Conservation (phyloP, 495 filamentous ascomycete genomes). For the Lasiosphaeriaceae sp. region DNA sequence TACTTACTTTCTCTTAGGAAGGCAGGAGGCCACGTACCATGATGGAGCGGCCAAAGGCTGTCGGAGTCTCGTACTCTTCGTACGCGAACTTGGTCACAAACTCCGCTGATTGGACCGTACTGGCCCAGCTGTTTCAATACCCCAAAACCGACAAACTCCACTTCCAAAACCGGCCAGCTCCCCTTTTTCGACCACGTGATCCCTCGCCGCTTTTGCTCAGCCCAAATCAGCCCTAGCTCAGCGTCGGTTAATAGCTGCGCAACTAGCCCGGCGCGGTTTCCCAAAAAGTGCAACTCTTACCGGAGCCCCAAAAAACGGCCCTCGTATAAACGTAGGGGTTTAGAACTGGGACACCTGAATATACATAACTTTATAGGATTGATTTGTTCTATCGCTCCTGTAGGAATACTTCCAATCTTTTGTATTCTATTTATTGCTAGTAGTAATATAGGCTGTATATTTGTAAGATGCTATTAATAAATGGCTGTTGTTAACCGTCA, state of each 20-base stretch:
- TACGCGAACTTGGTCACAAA: no score
- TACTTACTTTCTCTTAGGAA: no score
- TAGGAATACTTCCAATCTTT: background rate
- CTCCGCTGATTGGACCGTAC: no score
- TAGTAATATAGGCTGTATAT: background rate
- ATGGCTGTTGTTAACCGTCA: background rate
- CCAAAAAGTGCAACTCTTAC: conserved; percentile 2
- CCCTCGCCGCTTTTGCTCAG: no score
- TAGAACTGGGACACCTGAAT: conserved; percentile 1
- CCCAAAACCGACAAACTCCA: no score
- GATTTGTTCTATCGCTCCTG: background rate
- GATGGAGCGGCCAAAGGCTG: no score
- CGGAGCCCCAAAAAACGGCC: background rate
- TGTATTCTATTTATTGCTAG: background rate
- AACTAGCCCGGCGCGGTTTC: background rate
- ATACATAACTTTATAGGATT: background rate
- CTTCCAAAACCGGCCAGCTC: no score
- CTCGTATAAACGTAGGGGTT: background rate
- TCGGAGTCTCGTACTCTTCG: no score
- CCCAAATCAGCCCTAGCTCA: background rate
- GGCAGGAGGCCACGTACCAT: no score
- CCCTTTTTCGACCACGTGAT: no score
- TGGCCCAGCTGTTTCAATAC: background rate
- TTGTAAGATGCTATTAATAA: background rate
- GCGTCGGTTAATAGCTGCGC: background rate